Conservation (phyloP, 2,329 filamentous ascomycete genomes). For the Pyricularia sp. region DNA sequence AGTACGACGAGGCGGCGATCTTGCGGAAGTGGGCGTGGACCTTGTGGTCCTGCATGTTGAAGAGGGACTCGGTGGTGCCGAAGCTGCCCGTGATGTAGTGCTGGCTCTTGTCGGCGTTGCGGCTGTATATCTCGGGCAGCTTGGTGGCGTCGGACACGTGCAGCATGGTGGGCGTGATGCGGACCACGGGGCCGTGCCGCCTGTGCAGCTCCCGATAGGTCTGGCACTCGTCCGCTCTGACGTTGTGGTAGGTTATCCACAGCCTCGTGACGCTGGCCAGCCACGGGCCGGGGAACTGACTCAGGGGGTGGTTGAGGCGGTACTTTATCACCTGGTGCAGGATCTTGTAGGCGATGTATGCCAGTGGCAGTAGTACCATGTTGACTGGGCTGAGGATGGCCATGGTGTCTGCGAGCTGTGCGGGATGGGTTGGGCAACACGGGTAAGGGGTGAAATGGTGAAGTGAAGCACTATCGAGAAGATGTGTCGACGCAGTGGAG, state of each 20-base stretch:
- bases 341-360: slow-evolving; percentile 8
- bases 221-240: slow-evolving; percentile 34
- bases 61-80: slow-evolving; percentile 43
- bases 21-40: slow-evolving; percentile 43
- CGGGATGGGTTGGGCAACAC: not conserved
- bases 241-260: slow-evolving; percentile 43
- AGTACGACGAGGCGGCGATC: slow-evolving; percentile 43
- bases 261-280: slow-evolving; percentile 40
- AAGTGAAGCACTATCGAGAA: no score
- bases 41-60: slow-evolving; percentile 46
- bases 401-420: not conserved
- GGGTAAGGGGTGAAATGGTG: not conserved
- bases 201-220: slow-evolving; percentile 28
- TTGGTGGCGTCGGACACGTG: slow-evolving; percentile 42
- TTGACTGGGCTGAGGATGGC: not conserved
- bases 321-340: slow-evolving; percentile 38
- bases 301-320: slow-evolving; percentile 42
- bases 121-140: slow-evolving; percentile 45
- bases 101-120: slow-evolving; percentile 45
- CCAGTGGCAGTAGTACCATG: not conserved
- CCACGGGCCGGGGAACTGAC: slow-evolving; percentile 43
- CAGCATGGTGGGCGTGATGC: slow-evolving; percentile 42
- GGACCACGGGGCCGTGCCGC: slow-evolving; percentile 36
- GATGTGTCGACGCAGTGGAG: no score
- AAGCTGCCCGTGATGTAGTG: slow-evolving; percentile 51